A percentile compares a stretch with the other conserved stretches of the same genome.
Conservation (phyloP, 371 early-diverging fungal species). For the Paraphysoderma sedebokerense region DNA sequence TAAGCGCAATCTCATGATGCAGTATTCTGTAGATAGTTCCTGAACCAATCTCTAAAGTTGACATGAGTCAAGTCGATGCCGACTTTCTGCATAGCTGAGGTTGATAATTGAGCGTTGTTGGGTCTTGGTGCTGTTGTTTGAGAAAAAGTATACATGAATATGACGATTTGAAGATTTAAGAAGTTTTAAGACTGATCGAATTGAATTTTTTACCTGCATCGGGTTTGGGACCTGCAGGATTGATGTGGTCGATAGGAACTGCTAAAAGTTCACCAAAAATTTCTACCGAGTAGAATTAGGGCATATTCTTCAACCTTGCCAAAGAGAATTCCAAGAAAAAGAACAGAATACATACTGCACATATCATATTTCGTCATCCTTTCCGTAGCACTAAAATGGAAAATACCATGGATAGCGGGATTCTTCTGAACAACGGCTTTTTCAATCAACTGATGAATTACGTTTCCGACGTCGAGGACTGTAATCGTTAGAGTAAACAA, state of each 20-base stretch:
- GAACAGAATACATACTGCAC: slow-evolving; percentile 27
- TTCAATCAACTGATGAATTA: neutral
- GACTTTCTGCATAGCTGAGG: slow-evolving; percentile 5
- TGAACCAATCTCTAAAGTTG: too few species aligned
- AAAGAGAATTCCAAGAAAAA: neutral
- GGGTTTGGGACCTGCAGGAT: too few species aligned
- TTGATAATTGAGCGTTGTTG: slow-evolving; percentile 10
- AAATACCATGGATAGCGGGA: slow-evolving; percentile 29
- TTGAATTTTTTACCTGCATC: too few species aligned
- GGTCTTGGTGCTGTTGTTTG: slow-evolving; percentile 14
- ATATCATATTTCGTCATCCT: slow-evolving; percentile 59
- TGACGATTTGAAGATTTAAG: too few species aligned
- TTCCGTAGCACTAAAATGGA: slow-evolving; percentile 49
- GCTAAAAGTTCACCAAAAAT: slow-evolving; percentile 6
- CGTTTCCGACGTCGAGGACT: slow-evolving; percentile 9
- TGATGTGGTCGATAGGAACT: slow-evolving; percentile 5
- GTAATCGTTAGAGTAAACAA: too few species aligned
- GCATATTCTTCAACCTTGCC: neutral
- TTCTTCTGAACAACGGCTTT: neutral
- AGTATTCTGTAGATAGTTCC: too few species aligned
- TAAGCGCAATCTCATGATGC: too few species aligned
- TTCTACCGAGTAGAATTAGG: neutral
- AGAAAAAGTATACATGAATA: slow-evolving; percentile 6
- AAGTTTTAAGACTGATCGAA: too few species aligned
- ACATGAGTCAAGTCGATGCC: slow-evolving; percentile 6